Conservation (phyloP, 768 basidiomycete genomes). For the Collybia sp. region DNA sequence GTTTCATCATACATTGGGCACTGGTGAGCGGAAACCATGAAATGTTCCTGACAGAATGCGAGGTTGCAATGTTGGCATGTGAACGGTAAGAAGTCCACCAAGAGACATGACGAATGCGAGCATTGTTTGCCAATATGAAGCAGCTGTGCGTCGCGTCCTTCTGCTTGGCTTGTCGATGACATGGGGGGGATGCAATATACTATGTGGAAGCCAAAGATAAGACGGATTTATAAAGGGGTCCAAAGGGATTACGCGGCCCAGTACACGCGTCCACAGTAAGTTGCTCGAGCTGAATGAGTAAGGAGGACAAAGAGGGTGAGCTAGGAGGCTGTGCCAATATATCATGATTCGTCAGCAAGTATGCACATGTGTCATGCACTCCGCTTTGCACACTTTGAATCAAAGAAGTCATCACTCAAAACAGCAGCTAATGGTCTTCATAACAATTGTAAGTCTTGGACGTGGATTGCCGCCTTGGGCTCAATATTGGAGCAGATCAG, state of each 20-base stretch:
- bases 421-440: no score
- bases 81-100: slow-evolving; percentile 84
- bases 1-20: slow-evolving; percentile 70
- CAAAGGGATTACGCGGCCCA: no score
- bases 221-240: no score
- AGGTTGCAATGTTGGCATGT: slow-evolving; percentile 76
- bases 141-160: slow-evolving; percentile 48
- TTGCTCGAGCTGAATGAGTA: slow-evolving; percentile 2
- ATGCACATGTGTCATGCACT: no score
- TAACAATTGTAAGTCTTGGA: no score
- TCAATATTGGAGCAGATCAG: slow-evolving; percentile 46
- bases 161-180: slow-evolving; percentile 1
- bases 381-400: no score
- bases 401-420: no score
- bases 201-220: no score
- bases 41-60: slow-evolving; percentile 78
- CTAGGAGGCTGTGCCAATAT: no score
- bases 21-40: slow-evolving; percentile 59
- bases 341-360: no score
- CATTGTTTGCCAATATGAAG: slow-evolving; percentile 72
- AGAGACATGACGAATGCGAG: slow-evolving; percentile 55
- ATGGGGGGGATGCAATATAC: no score
- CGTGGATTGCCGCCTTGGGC: no score
- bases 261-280: slow-evolving; percentile 4
- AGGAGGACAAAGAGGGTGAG: background rate